phyloP scores from a whole-genome alignment of 345 rosid genomes.

The Stellera chamaejasme region DNA sequence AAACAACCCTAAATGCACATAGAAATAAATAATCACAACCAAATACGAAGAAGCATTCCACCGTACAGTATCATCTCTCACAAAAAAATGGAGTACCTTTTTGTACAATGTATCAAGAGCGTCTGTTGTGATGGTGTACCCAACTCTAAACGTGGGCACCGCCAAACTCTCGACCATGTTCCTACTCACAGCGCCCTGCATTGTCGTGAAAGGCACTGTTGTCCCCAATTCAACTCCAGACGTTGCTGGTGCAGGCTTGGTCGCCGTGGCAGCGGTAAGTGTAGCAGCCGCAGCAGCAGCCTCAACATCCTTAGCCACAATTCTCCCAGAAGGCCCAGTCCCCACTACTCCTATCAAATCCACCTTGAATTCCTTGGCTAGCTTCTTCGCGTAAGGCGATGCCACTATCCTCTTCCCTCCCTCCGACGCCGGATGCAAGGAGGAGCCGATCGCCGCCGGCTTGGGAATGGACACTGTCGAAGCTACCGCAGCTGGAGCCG shows the following conservation, averaged over 20 bases:
- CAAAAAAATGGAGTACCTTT: conserved; percentile 37
- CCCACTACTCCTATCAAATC: conserved; percentile 57
- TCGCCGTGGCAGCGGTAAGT: conserved; percentile 13
- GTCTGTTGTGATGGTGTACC: conserved; percentile 69
- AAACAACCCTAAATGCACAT: too few relatives aligned
- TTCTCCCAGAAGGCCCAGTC: conserved; percentile 89
- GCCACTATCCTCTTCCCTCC: conserved; percentile 87
- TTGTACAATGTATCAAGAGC: conserved; percentile 87
- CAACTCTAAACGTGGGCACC: conserved; percentile 90
- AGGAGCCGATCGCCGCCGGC: conserved; percentile 20
- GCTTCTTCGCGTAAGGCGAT: conserved; percentile 82
- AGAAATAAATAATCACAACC: too few relatives aligned
- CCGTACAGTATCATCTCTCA: too few relatives aligned
- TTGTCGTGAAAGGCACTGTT: conserved; percentile 80
- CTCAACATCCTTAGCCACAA: conserved; percentile 94
- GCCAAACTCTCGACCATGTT: conserved; percentile 82
- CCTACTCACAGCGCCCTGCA: conserved; percentile 80
- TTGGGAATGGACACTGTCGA: neutral
- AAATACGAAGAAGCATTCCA: too few relatives aligned
- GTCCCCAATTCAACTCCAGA: conserved; percentile 39
- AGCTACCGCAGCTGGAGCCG: conserved; percentile 6
- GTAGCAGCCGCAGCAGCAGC: conserved; percentile 32
- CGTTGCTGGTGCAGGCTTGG: conserved; percentile 9
- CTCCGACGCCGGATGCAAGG: conserved; percentile 72
- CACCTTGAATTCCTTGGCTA: conserved; percentile 79